These are phyloP conservation scores for Umbelopsis isabellina DNA, from an alignment of 192 early-diverging fungal genomes.

Conservation along the genomic window DNA sequence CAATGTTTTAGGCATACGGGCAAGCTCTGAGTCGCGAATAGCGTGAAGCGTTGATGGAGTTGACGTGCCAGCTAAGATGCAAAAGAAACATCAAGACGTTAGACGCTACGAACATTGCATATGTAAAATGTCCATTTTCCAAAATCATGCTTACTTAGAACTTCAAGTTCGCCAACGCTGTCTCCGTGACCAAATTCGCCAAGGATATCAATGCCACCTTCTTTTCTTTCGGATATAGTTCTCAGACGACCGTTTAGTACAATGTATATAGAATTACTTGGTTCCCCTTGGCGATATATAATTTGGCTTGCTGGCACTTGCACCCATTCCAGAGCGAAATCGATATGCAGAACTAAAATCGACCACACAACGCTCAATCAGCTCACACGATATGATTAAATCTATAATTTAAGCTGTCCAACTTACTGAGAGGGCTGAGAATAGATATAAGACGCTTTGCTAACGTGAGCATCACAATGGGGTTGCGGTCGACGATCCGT, in stretches of 20 bases:
- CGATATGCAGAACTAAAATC: slow-evolving; percentile 67
- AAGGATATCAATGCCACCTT: slow-evolving; percentile 77
- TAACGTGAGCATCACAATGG: slow-evolving; percentile 80
- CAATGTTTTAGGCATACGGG: slow-evolving; percentile 92
- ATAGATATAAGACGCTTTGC: slow-evolving; percentile 84
- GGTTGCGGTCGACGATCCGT: slow-evolving; percentile 83
- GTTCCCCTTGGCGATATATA: slow-evolving; percentile 85
- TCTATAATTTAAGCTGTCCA: slow-evolving; percentile 8
- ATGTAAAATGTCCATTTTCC: background rate
- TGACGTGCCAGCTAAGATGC: slow-evolving; percentile 50
- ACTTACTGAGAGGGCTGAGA: slow-evolving; percentile 79
- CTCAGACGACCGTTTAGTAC: slow-evolving; percentile 93
- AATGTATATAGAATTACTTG: slow-evolving; percentile 88
- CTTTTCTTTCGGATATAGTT: slow-evolving; percentile 71
- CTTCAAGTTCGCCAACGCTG: slow-evolving; percentile 93
- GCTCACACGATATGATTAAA: too few relatives aligned
- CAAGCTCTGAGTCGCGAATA: slow-evolving; percentile 96
- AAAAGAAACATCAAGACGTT: background rate
- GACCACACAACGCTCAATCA: background rate
- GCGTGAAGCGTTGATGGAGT: slow-evolving; percentile 91
- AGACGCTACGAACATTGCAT: slow-evolving; percentile 6
- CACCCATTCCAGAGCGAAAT: slow-evolving; percentile 92
- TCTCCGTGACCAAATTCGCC: slow-evolving; percentile 96
- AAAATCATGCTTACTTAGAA: slow-evolving; percentile 64
- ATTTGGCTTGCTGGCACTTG: slow-evolving; percentile 93